Conservation (phyloP, 1,284 basidiomycete species). For the Malassezia vespertilionis region DNA sequence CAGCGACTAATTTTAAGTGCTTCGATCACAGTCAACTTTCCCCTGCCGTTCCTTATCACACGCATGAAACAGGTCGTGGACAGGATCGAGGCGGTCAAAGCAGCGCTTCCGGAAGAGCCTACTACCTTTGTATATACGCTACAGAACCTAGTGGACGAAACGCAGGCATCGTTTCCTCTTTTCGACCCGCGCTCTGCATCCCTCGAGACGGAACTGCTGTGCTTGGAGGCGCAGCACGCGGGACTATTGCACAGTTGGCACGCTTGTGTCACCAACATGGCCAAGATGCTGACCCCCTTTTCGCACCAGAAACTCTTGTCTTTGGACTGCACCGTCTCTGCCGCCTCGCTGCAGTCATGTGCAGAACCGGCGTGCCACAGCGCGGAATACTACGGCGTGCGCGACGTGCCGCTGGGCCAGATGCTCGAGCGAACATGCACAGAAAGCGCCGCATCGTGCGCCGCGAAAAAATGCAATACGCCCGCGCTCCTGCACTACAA, state of each 20-base stretch:
- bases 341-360: constrained; percentile 51
- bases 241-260: constrained; percentile 24
- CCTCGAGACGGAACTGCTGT: constrained; percentile 19
- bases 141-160: neutral
- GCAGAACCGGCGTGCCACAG: constrained; percentile 54
- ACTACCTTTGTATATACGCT: neutral
- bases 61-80: constrained; percentile 30
- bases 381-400: constrained; percentile 80
- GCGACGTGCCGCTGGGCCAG: constrained; percentile 81
- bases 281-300: constrained; percentile 65
- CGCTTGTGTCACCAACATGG: constrained; percentile 21
- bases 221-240: constrained; percentile 23
- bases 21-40: constrained; percentile 29
- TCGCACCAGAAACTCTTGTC: constrained; percentile 80
- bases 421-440: constrained; percentile 71
- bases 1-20: constrained; percentile 31
- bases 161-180: neutral
- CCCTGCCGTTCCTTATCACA: constrained; percentile 25
- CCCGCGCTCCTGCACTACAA: constrained; percentile 73
- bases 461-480: constrained; percentile 70
- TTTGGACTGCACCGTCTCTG: constrained; percentile 64
- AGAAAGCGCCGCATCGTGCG: constrained; percentile 61
- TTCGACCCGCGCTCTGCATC: neutral
- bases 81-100: constrained; percentile 21
- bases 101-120: neutral